phyloP scores from a whole-genome alignment of 352 stramenopile genomes.

The Thalassiosira hispida region DNA sequence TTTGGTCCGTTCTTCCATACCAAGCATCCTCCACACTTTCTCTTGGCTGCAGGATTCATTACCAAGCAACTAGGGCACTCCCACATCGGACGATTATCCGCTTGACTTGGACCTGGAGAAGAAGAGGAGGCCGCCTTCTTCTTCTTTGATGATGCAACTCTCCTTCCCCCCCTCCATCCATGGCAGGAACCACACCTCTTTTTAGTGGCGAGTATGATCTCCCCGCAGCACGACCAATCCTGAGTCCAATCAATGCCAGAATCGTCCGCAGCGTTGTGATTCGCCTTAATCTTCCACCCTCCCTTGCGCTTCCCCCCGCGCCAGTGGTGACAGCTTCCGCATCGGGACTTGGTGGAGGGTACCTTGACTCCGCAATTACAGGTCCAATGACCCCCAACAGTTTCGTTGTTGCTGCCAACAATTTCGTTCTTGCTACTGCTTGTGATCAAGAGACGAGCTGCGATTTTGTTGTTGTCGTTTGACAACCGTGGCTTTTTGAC shows the following conservation, averaged over 20 bases:
- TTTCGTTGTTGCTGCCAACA: neutral
- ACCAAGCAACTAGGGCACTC: too few relatives aligned
- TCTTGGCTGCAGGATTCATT: too few relatives aligned
- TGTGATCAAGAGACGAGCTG: too few relatives aligned
- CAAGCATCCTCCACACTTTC: too few relatives aligned
- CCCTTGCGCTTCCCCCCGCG: conserved; percentile 39
- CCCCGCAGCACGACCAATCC: conserved; percentile 37
- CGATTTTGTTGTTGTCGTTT: conserved; percentile 6
- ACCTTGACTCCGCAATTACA: conserved; percentile 39
- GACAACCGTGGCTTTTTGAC: neutral
- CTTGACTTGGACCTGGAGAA: too few relatives aligned
- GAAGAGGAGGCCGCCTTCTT: too few relatives aligned
- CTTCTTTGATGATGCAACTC: too few relatives aligned
- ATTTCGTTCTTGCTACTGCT: neutral
- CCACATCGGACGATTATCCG: too few relatives aligned
- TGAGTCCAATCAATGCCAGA: conserved; percentile 29
- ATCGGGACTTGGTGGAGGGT: conserved; percentile 30
- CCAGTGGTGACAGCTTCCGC: conserved; percentile 42
- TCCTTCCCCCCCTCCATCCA: conserved; percentile 37
- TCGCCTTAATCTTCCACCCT: conserved; percentile 32
- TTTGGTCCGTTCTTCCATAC: too few relatives aligned
- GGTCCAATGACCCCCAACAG: conserved; percentile 21
- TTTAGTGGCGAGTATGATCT: conserved; percentile 22
- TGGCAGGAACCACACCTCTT: conserved; percentile 40
- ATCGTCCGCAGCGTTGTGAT: neutral